These are phyloP conservation scores for Russula emetica DNA, from an alignment of 768 basidiomycete genomes.

Conservation along the genomic window DNA sequence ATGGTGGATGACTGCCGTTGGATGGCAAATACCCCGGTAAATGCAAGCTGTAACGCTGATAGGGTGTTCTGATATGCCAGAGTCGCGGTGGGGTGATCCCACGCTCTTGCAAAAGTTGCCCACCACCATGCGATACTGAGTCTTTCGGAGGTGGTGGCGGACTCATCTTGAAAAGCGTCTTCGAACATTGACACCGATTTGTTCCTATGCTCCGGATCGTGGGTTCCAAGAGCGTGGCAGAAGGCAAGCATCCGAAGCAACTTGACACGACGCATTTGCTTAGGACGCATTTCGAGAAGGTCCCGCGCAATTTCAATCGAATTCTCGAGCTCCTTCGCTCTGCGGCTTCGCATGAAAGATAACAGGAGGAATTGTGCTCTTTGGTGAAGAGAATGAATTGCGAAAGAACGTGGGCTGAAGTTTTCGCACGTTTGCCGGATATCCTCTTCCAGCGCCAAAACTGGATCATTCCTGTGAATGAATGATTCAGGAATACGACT, in stretches of 20 bases:
- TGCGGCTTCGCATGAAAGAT: background rate
- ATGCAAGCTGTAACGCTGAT: background rate
- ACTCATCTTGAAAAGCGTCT: conserved; percentile 1
- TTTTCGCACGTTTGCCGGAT: background rate
- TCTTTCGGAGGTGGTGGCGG: background rate
- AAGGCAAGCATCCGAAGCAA: conserved; percentile 5
- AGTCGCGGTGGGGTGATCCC: background rate
- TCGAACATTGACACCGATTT: background rate
- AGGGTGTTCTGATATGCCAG: conserved; percentile 10
- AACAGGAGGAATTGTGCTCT: background rate
- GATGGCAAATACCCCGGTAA: background rate
- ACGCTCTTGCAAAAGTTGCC: background rate
- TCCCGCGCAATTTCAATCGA: background rate
- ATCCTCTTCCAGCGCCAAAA: conserved; percentile 1
- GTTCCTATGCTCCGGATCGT: background rate
- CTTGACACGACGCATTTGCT: background rate
- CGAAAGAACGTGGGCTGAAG: background rate
- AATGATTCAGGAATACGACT: background rate
- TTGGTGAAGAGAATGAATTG: background rate
- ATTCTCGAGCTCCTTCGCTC: background rate
- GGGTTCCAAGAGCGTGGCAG: background rate
- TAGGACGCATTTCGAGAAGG: conserved; percentile 1
- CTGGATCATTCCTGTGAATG: background rate
- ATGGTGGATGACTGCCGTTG: background rate
- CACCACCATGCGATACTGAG: background rate